A percentile compares a stretch with the other conserved stretches of the same genome.
Conservation (phyloP, 2,329 filamentous ascomycete species). For the Colletotrichum abscissum region DNA sequence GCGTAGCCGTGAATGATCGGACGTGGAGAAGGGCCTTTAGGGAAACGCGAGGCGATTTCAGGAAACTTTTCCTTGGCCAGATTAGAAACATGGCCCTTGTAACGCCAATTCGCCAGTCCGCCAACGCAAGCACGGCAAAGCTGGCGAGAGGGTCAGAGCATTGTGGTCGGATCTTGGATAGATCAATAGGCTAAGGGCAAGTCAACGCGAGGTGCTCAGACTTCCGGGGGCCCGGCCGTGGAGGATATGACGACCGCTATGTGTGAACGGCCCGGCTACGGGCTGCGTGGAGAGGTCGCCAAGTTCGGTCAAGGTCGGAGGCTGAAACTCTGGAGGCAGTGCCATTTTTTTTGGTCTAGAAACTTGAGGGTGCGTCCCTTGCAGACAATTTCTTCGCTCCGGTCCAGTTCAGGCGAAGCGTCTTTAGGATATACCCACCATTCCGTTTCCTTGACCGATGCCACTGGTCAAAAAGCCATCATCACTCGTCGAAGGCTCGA, state of each 20-base stretch:
- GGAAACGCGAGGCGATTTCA: conserved; percentile 31
- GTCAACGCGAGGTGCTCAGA: conserved; percentile 34
- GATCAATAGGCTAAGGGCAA: conserved; percentile 22
- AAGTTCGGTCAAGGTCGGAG: conserved; percentile 32
- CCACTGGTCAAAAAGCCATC: not conserved
- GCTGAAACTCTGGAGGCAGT: conserved; percentile 34
- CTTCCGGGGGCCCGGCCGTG: conserved; percentile 12
- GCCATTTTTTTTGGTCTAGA: conserved; percentile 13
- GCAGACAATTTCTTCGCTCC: conserved; percentile 18
- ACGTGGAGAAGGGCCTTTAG: conserved; percentile 9
- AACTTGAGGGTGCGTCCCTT: conserved; percentile 25
- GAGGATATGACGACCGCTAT: conserved; percentile 10
- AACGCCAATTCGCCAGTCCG: conserved; percentile 22
- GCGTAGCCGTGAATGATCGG: conserved; percentile 18
- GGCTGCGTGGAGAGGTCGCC: conserved; percentile 23
- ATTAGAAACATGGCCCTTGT: conserved; percentile 27
- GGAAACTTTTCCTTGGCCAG: conserved; percentile 19
- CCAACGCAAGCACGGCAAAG: not conserved
- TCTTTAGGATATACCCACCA: not conserved
- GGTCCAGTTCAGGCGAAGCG: conserved; percentile 14
- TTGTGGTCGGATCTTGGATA: conserved; percentile 14
- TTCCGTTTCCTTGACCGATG: not conserved
- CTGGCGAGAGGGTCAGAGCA: conserved; percentile 25
- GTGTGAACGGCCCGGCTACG: conserved; percentile 1
- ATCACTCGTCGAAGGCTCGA: not conserved